Base-by-base conservation (phyloP, 2,329 filamentous ascomycete species). In the Nemania sp. region DNA sequence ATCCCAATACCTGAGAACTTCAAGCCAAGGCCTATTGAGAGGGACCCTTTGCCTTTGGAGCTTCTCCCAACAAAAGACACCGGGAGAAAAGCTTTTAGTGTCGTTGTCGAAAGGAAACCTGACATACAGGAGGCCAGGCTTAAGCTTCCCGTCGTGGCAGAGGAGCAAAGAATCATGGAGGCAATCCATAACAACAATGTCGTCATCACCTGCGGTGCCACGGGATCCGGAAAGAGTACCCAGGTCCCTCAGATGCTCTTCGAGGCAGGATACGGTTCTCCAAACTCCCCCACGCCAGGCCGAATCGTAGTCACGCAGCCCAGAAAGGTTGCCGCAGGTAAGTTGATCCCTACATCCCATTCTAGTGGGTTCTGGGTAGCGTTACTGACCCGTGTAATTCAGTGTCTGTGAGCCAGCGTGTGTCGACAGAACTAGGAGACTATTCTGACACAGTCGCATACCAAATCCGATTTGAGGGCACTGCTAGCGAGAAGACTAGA, bases 141-240 rank as follows among this genome's bases (percentile, higher is more conserved):
- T 48, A 86, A 90, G 57, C 82, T 99, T 15, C 95, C 95, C 0
- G 91, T 99, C 1, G 92, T 98, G 1, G 91, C 91, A 1, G 93
- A 98, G 74, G 95, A 99, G 75, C 95, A 99, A 73, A 92, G 90
- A 70, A 93, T 99, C 32, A 98, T 99, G 93, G 95, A 99, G 76
- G 92, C 93, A 1, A 92, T 99, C 50, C 90, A 97, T 75, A 94
- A 94, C 72, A 90, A 97, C 73, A 85, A 94, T 54, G 87, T 92
- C 3, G 90, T 97, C 1, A 90, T 99, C 11, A 87, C 99, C 7
- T 97, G 94, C 78, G 95, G 95, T 76, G 90, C 92, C 13, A 99
- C 96, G 35, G 95, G 95, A 76, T 97, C 92, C 64, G 95, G 95
- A 74, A 99, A 99, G 77, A 99, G 96, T 0, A 99, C 95, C 0